phyloP scores from a whole-genome alignment of 495 filamentous ascomycete genomes.

The Penicillium alfredii region DNA sequence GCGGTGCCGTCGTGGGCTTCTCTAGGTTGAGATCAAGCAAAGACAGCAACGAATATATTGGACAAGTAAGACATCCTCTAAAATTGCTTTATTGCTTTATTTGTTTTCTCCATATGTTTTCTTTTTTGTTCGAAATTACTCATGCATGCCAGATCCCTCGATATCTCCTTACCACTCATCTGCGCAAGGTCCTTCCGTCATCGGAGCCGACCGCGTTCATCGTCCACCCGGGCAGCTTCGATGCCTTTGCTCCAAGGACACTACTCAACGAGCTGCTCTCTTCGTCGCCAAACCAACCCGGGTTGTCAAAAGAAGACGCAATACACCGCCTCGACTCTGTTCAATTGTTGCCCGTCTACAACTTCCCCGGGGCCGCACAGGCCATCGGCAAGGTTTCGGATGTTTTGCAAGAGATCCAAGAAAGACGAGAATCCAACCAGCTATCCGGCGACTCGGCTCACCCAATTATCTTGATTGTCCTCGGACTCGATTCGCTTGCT shows the following conservation, averaged over 20 bases:
- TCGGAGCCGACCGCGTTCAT: constrained; percentile 29
- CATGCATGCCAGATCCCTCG: constrained; percentile 23
- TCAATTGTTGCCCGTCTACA: constrained; percentile 34
- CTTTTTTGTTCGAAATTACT: too few relatives aligned
- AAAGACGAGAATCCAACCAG: constrained; percentile 5
- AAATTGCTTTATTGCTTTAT: too few relatives aligned
- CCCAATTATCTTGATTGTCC: constrained; percentile 24
- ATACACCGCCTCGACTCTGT: constrained; percentile 34
- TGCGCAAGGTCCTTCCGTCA: constrained; percentile 5
- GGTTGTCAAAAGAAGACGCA: constrained; percentile 29
- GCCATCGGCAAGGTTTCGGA: constrained; percentile 33
- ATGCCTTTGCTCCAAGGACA: constrained; percentile 70
- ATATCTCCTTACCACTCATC: constrained; percentile 16
- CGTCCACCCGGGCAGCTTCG: constrained; percentile 72
- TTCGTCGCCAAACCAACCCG: constrained; percentile 4
- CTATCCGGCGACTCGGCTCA: background rate
- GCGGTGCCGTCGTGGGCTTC: constrained; percentile 34
- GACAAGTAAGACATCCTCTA: constrained; percentile 23
- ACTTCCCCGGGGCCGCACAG: constrained; percentile 28
- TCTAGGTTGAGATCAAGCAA: constrained; percentile 28
- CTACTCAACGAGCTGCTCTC: constrained; percentile 43
- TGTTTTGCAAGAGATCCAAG: constrained; percentile 16
- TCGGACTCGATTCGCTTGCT: constrained; percentile 35
- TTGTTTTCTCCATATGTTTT: too few relatives aligned
- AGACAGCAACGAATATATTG: constrained; percentile 28